Conservation (phyloP, 2,329 filamentous ascomycete species). For the Diaporthe caulivora region DNA sequence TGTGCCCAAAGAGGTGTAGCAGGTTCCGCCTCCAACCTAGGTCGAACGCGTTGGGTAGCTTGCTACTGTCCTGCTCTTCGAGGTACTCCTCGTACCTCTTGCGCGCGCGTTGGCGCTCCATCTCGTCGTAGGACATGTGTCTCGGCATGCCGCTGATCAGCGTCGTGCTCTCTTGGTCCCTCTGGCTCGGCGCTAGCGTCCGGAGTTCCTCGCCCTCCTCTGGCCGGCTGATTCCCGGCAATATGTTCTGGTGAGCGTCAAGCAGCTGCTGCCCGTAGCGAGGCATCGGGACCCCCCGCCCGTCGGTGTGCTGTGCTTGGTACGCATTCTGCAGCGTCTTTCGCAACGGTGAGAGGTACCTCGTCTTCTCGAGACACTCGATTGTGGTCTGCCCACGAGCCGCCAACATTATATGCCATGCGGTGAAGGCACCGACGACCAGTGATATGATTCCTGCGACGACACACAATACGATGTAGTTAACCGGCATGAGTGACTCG, state of each 20-base stretch:
- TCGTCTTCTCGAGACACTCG: conserved; percentile 94
- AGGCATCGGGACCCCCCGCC: conserved; percentile 63
- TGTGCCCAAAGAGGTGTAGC: conserved; percentile 82
- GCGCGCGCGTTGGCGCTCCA: conserved; percentile 66
- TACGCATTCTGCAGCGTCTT: conserved; percentile 76
- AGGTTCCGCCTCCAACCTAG: conserved; percentile 87
- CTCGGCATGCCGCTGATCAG: conserved; percentile 50
- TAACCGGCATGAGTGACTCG: conserved; percentile 86
- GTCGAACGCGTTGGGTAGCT: conserved; percentile 93
- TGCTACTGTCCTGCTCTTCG: conserved; percentile 88
- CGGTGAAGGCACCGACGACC: conserved; percentile 89
- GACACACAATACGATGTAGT: conserved; percentile 89
- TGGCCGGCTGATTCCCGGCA: conserved; percentile 82
- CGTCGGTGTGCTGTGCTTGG: conserved; percentile 64
- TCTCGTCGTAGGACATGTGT: conserved; percentile 66
- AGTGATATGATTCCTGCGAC: conserved; percentile 91
- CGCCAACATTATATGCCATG: conserved; percentile 90
- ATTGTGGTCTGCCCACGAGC: conserved; percentile 90
- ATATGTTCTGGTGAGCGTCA: conserved; percentile 84
- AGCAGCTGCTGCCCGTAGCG: conserved; percentile 79
- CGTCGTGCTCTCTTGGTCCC: conserved; percentile 35
- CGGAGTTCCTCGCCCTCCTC: conserved; percentile 81
- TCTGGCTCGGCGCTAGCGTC: conserved; percentile 36
- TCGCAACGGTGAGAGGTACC: conserved; percentile 86
- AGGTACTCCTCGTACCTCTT: conserved; percentile 79